Percentiles rank a stretch among this genome's conserved stretches.
Conservation (phyloP, 2,329 filamentous ascomycete species). For the Sphaerulina populicola region DNA sequence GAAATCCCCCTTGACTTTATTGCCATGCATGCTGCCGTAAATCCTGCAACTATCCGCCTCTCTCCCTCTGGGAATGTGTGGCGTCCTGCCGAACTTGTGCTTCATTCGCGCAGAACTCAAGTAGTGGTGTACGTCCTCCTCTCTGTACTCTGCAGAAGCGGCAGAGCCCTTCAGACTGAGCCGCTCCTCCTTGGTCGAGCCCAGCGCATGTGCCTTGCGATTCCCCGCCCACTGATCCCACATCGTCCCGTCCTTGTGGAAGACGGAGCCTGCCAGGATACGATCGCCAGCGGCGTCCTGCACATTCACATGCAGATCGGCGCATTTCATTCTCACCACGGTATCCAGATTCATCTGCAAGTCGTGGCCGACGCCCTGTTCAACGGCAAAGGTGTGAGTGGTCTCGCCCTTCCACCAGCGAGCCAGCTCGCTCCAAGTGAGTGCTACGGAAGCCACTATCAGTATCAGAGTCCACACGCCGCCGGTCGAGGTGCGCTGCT, state of each 20-base stretch:
- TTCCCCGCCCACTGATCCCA: slow-evolving; percentile 79
- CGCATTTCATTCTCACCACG: slow-evolving; percentile 82
- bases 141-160: slow-evolving; percentile 54
- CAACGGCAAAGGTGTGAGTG: slow-evolving; percentile 83
- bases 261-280: slow-evolving; percentile 68
- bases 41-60: slow-evolving; percentile 71
- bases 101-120: slow-evolving; percentile 61
- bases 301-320: slow-evolving; percentile 87
- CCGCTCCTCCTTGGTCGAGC: slow-evolving; percentile 53
- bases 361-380: slow-evolving; percentile 77
- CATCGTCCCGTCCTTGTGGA: slow-evolving; percentile 67
- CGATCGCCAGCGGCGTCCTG: slow-evolving; percentile 91
- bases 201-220: slow-evolving; percentile 48
- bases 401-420: slow-evolving; percentile 81
- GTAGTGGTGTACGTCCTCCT: slow-evolving; percentile 89
- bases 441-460: slow-evolving; percentile 61
- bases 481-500: slow-evolving; percentile 72
- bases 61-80: slow-evolving; percentile 46
- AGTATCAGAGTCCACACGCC: slow-evolving; percentile 91
- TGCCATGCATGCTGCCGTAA: slow-evolving; percentile 81
- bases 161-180: slow-evolving; percentile 50
- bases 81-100: slow-evolving; percentile 63
- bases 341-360: slow-evolving; percentile 94
- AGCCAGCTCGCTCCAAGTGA: slow-evolving; percentile 67
- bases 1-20: slow-evolving; percentile 96